A percentile compares a stretch with the other conserved stretches of the same genome.
phyloP scores from a whole-genome alignment of 305 asterid species.

The Solanum hybrid region DNA sequence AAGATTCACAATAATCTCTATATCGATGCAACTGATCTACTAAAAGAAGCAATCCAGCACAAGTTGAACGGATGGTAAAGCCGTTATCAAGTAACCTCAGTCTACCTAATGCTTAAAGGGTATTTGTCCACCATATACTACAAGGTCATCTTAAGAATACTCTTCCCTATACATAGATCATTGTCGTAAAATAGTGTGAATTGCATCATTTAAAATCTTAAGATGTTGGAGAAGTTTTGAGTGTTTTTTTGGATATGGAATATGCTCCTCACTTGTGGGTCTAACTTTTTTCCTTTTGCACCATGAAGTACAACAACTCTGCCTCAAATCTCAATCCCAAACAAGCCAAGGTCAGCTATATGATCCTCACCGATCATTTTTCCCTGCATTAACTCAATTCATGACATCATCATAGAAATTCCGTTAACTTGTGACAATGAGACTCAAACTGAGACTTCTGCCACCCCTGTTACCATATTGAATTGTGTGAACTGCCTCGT shows the following conservation, averaged over 20 bases:
- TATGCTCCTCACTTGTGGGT: background rate
- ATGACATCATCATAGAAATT: background rate
- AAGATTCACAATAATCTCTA: background rate
- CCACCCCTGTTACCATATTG: background rate
- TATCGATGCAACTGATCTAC: background rate
- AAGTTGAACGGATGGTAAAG: background rate
- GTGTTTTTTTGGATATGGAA: background rate
- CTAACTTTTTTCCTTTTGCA: background rate
- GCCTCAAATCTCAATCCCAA: background rate
- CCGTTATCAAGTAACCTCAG: background rate
- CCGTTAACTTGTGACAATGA: background rate
- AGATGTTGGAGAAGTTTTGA: background rate
- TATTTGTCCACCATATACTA: background rate
- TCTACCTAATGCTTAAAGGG: background rate
- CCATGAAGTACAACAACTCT: background rate
- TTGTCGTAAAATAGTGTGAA: background rate
- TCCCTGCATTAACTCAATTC: background rate
- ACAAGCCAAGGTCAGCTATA: fast-evolving
- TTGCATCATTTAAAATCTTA: background rate
- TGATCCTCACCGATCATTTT: background rate
- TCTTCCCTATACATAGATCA: background rate
- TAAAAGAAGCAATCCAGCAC: background rate
- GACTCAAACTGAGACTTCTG: background rate
- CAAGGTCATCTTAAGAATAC: background rate
- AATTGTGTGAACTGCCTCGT: background rate